These are phyloP conservation scores for Tricholoma saponaceum DNA, from an alignment of 768 basidiomycete species.

Conservation along the genomic window DNA sequence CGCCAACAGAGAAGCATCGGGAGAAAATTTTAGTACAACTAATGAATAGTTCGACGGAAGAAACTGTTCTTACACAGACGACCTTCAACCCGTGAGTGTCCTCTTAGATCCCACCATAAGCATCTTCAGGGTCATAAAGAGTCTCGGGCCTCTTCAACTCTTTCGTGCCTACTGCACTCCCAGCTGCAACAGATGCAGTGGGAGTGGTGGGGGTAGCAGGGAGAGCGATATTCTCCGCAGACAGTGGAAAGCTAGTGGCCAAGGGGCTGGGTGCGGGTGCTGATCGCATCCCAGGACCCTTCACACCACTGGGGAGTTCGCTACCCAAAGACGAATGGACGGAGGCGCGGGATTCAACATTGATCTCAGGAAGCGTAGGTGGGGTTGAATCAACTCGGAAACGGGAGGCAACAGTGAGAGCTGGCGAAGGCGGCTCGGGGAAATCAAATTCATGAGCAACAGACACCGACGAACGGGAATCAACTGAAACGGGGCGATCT, in stretches of 20 bases:
- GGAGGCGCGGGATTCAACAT: slow-evolving; percentile 33
- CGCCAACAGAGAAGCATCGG: background rate
- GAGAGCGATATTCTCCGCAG: slow-evolving; percentile 7
- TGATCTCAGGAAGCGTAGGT: slow-evolving; percentile 52
- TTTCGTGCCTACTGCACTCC: background rate
- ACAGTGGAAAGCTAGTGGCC: slow-evolving; percentile 23
- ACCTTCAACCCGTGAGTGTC: background rate
- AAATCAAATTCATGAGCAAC: slow-evolving; percentile 28
- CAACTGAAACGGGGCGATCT: background rate
- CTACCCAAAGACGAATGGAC: slow-evolving; percentile 11
- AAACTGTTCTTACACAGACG: background rate
- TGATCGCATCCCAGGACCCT: slow-evolving; percentile 18
- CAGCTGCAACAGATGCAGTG: slow-evolving; percentile 9
- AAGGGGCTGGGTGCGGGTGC: slow-evolving; percentile 37
- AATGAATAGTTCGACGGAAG: background rate
- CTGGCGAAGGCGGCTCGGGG: slow-evolving; percentile 35
- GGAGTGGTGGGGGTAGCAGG: slow-evolving; percentile 6
- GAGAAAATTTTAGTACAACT: background rate
- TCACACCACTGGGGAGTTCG: slow-evolving; percentile 9
- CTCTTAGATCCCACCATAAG: slow-evolving; percentile 65
- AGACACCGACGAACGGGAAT: slow-evolving; percentile 9
- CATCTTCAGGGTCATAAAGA: slow-evolving; percentile 51
- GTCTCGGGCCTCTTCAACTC: slow-evolving; percentile 16
- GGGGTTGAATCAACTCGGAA: slow-evolving; percentile 47
- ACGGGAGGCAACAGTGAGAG: slow-evolving; percentile 24